Conservation (phyloP, 768 basidiomycete species). For the Candolleomyces efflorescens region DNA sequence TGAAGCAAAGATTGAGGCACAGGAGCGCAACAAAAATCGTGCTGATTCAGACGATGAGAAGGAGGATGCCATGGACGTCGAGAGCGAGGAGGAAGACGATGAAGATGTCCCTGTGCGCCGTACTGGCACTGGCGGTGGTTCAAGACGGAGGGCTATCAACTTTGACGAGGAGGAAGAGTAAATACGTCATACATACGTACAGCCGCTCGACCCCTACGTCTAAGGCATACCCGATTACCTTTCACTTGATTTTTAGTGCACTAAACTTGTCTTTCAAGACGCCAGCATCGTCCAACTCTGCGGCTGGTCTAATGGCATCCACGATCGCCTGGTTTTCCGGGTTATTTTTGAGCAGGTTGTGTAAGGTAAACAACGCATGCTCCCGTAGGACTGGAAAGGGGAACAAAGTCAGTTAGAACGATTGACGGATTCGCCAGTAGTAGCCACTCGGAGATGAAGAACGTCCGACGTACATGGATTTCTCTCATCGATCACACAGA, state of each 20-base stretch:
- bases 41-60: conserved; percentile 23
- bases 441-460: not conserved
- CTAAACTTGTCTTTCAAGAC: conserved; percentile 38
- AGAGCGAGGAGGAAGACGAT: conserved; percentile 72
- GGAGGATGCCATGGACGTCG: conserved; percentile 59
- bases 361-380: conserved; percentile 83
- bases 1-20: conserved; percentile 64
- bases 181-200: not conserved
- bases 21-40: conserved; percentile 31
- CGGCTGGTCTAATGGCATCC: conserved; percentile 61
- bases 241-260: conserved; percentile 25
- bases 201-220: conserved; percentile 6
- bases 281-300: conserved; percentile 55
- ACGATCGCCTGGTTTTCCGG: conserved; percentile 77
- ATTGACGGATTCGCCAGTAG: not conserved
- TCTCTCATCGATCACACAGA: conserved; percentile 86
- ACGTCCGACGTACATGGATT: conserved; percentile 76
- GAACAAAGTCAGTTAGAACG: conserved; percentile 5
- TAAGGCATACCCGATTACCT: not conserved
- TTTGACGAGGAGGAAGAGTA: conserved; percentile 68
- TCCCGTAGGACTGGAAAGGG: conserved; percentile 72
- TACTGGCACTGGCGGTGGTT: conserved; percentile 40
- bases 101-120: conserved; percentile 67
- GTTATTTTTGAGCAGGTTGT: conserved; percentile 75
- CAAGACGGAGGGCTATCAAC: conserved; percentile 54